Conservation (phyloP, 331 rosid species). For the Spiraea crenata region DNA sequence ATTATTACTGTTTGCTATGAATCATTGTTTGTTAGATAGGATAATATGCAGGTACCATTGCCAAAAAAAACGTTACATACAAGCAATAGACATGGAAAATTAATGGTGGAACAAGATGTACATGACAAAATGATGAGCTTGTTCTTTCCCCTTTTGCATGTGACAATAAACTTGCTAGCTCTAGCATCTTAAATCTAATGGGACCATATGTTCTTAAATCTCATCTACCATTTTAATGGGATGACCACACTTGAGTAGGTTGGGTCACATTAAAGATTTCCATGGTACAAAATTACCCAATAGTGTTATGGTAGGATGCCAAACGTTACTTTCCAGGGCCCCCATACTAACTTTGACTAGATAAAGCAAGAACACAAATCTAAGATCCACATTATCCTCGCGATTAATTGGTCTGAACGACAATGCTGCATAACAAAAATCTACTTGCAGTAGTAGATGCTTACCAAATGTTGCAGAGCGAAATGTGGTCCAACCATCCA, state of each 20-base stretch:
- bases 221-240: constrained; percentile 2
- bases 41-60: background rate
- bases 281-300: background rate
- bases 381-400: background rate
- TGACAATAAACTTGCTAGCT: background rate
- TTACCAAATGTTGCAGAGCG: constrained; percentile 85
- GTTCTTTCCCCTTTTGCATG: background rate
- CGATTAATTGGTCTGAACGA: no score
- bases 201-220: background rate
- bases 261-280: background rate
- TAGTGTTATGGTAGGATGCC: background rate
- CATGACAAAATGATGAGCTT: background rate
- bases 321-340: background rate
- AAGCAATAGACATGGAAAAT: background rate
- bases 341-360: background rate
- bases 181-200: background rate
- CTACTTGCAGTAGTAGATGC: background rate
- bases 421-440: no score
- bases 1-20: background rate
- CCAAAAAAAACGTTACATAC: background rate
- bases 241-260: constrained; percentile 7
- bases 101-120: background rate
- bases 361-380: background rate
- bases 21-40: background rate
- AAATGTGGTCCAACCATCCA: constrained; percentile 87